Percentiles rank a stretch among this genome's conserved stretches.
Conservation (phyloP, 2,329 filamentous ascomycete species). For the Colletotrichum limetticola region DNA sequence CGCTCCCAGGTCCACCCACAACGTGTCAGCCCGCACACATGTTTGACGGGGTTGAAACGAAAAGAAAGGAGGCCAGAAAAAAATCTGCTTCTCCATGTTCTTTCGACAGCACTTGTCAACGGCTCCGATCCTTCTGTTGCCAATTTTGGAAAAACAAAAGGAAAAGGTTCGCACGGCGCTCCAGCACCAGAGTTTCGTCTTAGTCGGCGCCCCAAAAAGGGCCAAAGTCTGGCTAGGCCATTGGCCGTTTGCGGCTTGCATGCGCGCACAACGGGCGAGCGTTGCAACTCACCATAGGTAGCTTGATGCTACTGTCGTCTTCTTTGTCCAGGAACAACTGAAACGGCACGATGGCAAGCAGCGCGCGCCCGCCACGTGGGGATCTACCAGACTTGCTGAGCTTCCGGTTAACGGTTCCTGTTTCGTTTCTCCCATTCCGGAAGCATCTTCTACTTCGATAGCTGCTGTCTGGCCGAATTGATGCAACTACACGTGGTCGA, state of each 20-base stretch:
- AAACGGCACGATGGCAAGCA: slow-evolving; percentile 25
- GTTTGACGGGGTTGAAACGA: slow-evolving; percentile 17
- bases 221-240: slow-evolving; percentile 16
- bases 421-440: neutral
- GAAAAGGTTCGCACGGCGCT: neutral
- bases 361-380: slow-evolving; percentile 4
- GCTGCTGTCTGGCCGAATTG: neutral
- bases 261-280: slow-evolving; percentile 23
- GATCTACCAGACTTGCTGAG: neutral
- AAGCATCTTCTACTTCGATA: neutral
- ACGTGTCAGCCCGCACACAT: slow-evolving; percentile 23
- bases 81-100: neutral
- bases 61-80: neutral
- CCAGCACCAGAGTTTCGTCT: slow-evolving; percentile 17
- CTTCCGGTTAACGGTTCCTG: slow-evolving; percentile 1
- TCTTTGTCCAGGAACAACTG: slow-evolving; percentile 4
- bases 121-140: neutral
- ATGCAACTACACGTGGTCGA: neutral
- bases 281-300: slow-evolving; percentile 3
- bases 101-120: neutral
- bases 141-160: slow-evolving; percentile 2
- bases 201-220: slow-evolving; percentile 9
- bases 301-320: neutral
- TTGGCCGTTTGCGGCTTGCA: neutral
- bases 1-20: slow-evolving; percentile 3